A percentile compares a stretch with the other conserved stretches of the same genome.
These are phyloP conservation scores for Kluyveromyces aestuarii DNA, from an alignment of 805 yeast genomes.

Conservation along the genomic window DNA sequence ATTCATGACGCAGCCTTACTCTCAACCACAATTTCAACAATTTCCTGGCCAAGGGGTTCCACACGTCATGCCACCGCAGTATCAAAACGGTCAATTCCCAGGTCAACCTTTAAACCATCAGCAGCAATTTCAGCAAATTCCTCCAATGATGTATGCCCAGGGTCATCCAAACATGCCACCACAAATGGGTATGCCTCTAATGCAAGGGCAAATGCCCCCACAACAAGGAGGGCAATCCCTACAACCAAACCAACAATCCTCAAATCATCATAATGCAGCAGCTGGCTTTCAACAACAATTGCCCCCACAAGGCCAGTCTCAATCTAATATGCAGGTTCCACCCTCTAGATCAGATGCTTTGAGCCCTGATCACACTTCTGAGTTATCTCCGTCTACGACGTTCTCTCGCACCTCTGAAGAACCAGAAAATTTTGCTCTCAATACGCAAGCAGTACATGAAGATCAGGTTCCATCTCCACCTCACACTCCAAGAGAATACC, in stretches of 20 bases:
- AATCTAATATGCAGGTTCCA: conserved; percentile 20
- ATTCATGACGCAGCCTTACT: conserved; percentile 26
- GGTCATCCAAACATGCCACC: neutral
- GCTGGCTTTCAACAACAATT: conserved; percentile 15
- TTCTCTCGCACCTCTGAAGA: neutral
- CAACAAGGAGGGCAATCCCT: conserved; percentile 16
- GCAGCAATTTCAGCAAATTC: conserved; percentile 5
- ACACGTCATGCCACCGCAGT: conserved; percentile 6
- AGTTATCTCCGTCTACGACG: neutral
- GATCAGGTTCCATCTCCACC: conserved; percentile 5
- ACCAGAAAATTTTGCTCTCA: neutral
- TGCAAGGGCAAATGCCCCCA: conserved; percentile 10
- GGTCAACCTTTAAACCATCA: conserved; percentile 1
- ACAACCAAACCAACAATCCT: conserved; percentile 16
- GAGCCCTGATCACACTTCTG: neutral
- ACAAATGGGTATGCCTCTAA: conserved; percentile 6
- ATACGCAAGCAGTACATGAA: neutral
- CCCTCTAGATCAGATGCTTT: conserved; percentile 2
- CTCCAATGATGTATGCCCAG: conserved; percentile 1
- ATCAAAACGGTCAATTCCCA: neutral
- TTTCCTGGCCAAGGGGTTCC: conserved; percentile 2
- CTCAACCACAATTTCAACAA: conserved; percentile 11
- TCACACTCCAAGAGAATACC: conserved; percentile 6
- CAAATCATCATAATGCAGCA: conserved; percentile 11
- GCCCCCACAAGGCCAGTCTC: conserved; percentile 22